Evolutionary conservation across 768 basidiomycete species (phyloP).

Genomic region (Pleurotus pulmonarius): DNA sequence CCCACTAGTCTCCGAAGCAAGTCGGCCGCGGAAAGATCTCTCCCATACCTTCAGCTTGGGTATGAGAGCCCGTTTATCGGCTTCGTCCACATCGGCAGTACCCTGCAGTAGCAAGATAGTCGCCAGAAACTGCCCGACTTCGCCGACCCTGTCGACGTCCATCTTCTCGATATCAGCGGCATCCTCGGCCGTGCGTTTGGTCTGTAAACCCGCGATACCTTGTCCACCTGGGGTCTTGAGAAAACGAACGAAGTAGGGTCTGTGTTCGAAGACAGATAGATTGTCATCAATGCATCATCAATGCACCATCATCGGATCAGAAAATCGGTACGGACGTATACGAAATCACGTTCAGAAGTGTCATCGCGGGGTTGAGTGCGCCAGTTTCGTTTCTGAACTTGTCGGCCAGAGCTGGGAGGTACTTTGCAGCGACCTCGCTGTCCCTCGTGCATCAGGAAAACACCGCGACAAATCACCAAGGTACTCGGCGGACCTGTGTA

Average conservation of each 20-base stretch:
- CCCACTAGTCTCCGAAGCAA: conserved; percentile 29
- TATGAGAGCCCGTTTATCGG: conserved; percentile 27
- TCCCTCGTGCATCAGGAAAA: background rate
- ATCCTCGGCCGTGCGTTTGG: conserved; percentile 27
- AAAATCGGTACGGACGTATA: conserved; percentile 25
- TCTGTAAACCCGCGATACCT: conserved; percentile 31
- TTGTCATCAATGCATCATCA: background rate
- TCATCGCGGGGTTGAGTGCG: conserved; percentile 19
- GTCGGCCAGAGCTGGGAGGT: conserved; percentile 28
- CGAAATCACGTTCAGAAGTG: conserved; percentile 28
- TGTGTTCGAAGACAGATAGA: conserved; percentile 10
- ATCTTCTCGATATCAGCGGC: conserved; percentile 14
- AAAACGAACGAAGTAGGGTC: conserved; percentile 40
- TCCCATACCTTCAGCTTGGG: conserved; percentile 29
- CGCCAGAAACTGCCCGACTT: conserved; percentile 35
- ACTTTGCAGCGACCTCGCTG: conserved; percentile 34
- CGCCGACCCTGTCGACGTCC: conserved; percentile 23
- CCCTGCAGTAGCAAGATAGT: conserved; percentile 38
- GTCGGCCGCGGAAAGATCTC: conserved; percentile 20
- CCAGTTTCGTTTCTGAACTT: conserved; percentile 22
- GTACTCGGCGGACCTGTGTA: conserved; percentile 15
- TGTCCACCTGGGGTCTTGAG: conserved; percentile 23
- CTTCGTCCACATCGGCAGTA: conserved; percentile 21
- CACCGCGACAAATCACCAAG: background rate
- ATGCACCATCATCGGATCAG: background rate